These are phyloP conservation scores for Rubia tinctorum DNA, from an alignment of 305 asterid genomes.

Conservation along the genomic window DNA sequence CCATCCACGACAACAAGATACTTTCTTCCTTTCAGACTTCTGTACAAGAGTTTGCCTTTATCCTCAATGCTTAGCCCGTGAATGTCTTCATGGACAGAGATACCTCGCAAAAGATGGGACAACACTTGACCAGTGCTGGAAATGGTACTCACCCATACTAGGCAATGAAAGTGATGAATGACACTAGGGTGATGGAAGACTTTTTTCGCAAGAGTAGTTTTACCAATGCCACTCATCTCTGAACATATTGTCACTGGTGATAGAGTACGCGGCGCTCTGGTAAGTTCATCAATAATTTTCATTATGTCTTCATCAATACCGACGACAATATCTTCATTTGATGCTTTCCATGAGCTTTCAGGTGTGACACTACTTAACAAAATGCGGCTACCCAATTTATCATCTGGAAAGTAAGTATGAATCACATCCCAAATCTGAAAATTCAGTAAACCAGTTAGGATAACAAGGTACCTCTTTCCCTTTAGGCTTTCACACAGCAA, in stretches of 20 bases:
- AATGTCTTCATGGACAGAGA: not conserved
- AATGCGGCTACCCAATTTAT: not conserved
- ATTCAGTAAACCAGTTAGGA: slow-evolving; percentile 8
- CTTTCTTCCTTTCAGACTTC: not conserved
- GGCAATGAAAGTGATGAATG: not conserved
- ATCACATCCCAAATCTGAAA: not conserved
- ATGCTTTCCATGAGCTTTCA: not conserved
- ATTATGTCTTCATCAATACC: not conserved
- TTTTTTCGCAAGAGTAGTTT: slow-evolving; percentile 6
- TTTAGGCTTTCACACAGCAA: not conserved
- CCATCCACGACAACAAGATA: slow-evolving; percentile 23
- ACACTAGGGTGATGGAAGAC: not conserved
- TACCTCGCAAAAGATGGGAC: not conserved
- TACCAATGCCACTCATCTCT: slow-evolving; percentile 14
- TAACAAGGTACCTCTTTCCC: slow-evolving; percentile 15
- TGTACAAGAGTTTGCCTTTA: not conserved
- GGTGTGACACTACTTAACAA: not conserved
- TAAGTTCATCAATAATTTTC: not conserved
- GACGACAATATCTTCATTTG: not conserved
- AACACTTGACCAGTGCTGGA: not conserved
- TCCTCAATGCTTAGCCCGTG: not conserved
- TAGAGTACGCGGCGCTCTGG: not conserved
- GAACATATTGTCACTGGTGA: not conserved
- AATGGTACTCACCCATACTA: slow-evolving; percentile 6
- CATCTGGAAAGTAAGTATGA: not conserved